Base-by-base conservation (phyloP, 805 yeast genomes). In the Pichia manshurica region DNA sequence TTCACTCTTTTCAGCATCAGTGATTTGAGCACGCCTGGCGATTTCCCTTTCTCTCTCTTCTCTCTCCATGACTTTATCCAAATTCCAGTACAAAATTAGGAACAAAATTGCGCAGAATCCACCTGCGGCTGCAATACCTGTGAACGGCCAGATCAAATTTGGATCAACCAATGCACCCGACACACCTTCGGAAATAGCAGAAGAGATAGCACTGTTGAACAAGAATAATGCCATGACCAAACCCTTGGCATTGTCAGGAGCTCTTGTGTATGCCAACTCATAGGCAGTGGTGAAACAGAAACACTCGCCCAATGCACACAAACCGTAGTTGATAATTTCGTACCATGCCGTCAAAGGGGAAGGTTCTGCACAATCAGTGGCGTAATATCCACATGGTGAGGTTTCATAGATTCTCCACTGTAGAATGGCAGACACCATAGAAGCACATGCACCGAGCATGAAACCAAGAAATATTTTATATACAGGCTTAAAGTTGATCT, bases 201-300 rank as follows among this genome's bases (percentile, higher is more conserved):
- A 71, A 4, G 78, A 66, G 49, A 75, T 49, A 10, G 79, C 74
- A 40, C 68, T 66, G 45, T 67, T 72, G 54, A 72, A 52, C 31
- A 62, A 49, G 60, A 61, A 62, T 33, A 61, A 50, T 16, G 80
- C 74, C 76, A 72, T 69, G n/a, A 77, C 79, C 51, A 46, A 65
- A 48, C 78, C 75, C 59, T 73, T 73, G 68, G 75, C 69, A 50
- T 70, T 68, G n/a, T 69, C 72, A 42, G 81, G 80, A 13, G 79
- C 69, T 56, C 78, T 66, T 3, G 78, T 70, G 57, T 75, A 76
- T 3, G 81, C 79, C 51, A 75, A 62, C 58, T 75, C 80, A 54
- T 74, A 75, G 31, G 72, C 78, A 37, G 77, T 72, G 19, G 72
- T 68, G 53, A 60, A 69, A 39, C 78, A 74, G 56, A 75, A 75